Evolutionary conservation across 2,329 filamentous ascomycete species (phyloP).

Genomic region (Clonostachys rhizophaga): DNA sequence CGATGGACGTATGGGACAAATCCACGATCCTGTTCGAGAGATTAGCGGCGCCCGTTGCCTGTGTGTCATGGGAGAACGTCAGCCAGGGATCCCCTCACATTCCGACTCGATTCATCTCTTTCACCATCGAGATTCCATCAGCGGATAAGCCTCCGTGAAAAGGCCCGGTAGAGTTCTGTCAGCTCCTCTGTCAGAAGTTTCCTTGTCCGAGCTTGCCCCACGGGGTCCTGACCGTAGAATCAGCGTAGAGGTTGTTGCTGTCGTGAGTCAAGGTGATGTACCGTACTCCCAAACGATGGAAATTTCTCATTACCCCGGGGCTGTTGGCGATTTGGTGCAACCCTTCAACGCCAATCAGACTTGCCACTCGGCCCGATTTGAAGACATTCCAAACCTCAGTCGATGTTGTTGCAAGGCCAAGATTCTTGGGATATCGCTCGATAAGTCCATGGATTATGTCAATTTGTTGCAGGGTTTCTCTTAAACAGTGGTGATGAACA

Average conservation of each 20-base stretch:
- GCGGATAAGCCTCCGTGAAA: slow-evolving; percentile 17
- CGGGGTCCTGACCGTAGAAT: not conserved
- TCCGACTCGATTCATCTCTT: slow-evolving; percentile 26
- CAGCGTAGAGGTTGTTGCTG: slow-evolving; percentile 16
- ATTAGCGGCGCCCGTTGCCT: not conserved
- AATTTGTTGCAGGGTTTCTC: not conserved
- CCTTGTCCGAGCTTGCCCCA: no score
- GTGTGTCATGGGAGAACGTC: not conserved
- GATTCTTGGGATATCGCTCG: slow-evolving; percentile 12
- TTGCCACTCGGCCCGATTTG: slow-evolving; percentile 19
- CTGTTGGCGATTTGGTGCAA: slow-evolving; percentile 24
- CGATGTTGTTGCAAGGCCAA: slow-evolving; percentile 14
- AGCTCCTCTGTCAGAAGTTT: no score
- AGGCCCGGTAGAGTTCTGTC: slow-evolving; percentile 12
- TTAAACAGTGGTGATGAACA: no score
- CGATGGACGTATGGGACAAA: slow-evolving; percentile 19
- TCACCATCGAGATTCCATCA: slow-evolving; percentile 15
- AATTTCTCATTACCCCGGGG: slow-evolving; percentile 21
- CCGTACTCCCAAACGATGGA: slow-evolving; percentile 23
- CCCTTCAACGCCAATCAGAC: slow-evolving; percentile 26
- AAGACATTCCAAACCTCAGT: slow-evolving; percentile 18
- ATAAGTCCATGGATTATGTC: slow-evolving; percentile 15
- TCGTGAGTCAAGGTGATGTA: slow-evolving; percentile 24
- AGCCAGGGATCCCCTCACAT: slow-evolving; percentile 6
- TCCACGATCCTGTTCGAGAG: slow-evolving; percentile 16